Percentiles rank a stretch among this genome's conserved stretches.
These are phyloP conservation scores for Claviceps capensis DNA, from an alignment of 2,329 filamentous ascomycete genomes.

Conservation along the genomic window DNA sequence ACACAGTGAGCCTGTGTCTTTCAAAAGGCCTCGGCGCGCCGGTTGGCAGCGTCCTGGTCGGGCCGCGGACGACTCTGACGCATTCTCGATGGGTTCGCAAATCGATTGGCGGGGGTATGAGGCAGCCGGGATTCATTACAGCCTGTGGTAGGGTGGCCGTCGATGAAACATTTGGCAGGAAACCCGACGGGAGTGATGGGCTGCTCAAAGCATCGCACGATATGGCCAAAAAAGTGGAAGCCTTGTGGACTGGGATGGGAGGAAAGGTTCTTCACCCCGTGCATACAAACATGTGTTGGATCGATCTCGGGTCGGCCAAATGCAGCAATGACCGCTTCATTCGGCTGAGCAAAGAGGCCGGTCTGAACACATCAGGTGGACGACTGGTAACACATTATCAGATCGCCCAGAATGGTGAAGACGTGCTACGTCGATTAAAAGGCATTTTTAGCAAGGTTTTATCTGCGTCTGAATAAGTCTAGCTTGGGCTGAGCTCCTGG, in stretches of 20 bases:
- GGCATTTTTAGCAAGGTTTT: conserved; percentile 34
- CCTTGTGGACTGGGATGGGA: conserved; percentile 56
- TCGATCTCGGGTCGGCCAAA: conserved; percentile 53
- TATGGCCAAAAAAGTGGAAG: conserved; percentile 50
- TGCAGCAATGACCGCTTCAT: conserved; percentile 24
- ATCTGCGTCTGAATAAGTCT: conserved; percentile 6
- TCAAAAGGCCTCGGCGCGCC: conserved; percentile 74
- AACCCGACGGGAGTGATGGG: conserved; percentile 32
- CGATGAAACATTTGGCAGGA: conserved; percentile 28
- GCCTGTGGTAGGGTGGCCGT: conserved; percentile 60
- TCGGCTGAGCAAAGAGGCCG: conserved; percentile 26
- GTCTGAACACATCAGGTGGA: conserved; percentile 26
- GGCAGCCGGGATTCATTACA: conserved; percentile 60
- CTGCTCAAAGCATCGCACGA: conserved; percentile 46
- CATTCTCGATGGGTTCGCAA: conserved; percentile 42
- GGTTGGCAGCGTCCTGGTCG: conserved; percentile 62
- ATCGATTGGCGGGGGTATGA: conserved; percentile 59
- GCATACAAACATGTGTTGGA: conserved; percentile 88
- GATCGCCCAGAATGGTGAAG: conserved; percentile 46
- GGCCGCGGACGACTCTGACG: conserved; percentile 22
- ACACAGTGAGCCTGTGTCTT: conserved; percentile 66
- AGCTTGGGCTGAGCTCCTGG: background rate
- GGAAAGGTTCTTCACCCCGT: conserved; percentile 55
- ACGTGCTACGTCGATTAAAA: conserved; percentile 43
- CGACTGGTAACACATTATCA: conserved; percentile 41